Evolutionary conservation across 2,329 filamentous ascomycete species (phyloP).

Genomic region (Zasmidium angulare): DNA sequence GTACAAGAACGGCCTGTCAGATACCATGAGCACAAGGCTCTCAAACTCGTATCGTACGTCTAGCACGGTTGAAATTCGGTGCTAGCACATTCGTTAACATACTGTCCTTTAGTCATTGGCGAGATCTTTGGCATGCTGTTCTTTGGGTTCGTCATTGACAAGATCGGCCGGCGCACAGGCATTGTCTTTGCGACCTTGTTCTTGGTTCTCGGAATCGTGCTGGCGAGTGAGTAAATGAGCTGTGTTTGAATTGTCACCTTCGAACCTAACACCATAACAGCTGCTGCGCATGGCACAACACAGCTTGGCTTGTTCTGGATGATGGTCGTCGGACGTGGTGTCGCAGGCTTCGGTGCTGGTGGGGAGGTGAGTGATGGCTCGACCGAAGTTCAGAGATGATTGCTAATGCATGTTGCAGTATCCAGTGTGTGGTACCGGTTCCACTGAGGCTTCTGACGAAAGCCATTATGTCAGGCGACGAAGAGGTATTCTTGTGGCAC

Average conservation of each 20-base stretch:
- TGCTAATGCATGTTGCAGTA: not conserved
- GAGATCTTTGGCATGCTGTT: constrained; percentile 58
- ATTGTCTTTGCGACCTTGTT: constrained; percentile 49
- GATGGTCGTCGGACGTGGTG: constrained; percentile 51
- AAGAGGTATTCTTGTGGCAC: constrained; percentile 23
- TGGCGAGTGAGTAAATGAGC: constrained; percentile 35
- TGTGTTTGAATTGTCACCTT: not conserved
- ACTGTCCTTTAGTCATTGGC: constrained; percentile 44
- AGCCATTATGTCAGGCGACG: constrained; percentile 16
- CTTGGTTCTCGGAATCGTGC: constrained; percentile 48
- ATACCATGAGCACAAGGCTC: constrained; percentile 50
- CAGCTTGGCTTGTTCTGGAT: constrained; percentile 54
- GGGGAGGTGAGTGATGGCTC: constrained; percentile 35
- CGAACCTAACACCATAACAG: not conserved
- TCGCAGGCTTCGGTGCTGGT: constrained; percentile 34
- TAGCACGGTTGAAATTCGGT: no score
- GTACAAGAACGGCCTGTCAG: constrained; percentile 46
- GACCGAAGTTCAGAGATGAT: not conserved
- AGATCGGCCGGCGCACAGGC: constrained; percentile 51
- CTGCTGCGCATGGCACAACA: constrained; percentile 45
- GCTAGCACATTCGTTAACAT: no score
- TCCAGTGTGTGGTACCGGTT: constrained; percentile 17
- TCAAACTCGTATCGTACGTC: constrained; percentile 50
- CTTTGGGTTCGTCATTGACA: constrained; percentile 53
- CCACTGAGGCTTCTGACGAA: constrained; percentile 21